Evolutionary conservation across 2,329 filamentous ascomycete species (phyloP).

Genomic region (Sporothrix curviconia): DNA sequence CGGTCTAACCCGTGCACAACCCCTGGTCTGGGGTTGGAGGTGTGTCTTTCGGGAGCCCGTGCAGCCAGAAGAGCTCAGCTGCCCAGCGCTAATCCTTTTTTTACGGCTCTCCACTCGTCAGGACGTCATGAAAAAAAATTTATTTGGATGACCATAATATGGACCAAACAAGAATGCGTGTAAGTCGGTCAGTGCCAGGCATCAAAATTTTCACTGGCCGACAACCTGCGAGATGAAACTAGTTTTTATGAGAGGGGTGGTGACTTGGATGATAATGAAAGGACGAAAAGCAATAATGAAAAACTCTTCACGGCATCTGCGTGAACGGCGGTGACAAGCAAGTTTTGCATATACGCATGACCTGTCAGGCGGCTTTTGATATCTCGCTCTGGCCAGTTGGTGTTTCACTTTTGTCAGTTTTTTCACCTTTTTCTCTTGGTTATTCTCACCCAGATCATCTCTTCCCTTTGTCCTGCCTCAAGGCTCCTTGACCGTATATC

Average conservation of each 20-base stretch:
- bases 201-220: background rate
- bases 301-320: too few relatives aligned
- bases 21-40: background rate
- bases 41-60: conserved; percentile 5
- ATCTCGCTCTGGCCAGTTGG: background rate
- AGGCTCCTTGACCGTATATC: too few relatives aligned
- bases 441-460: too few relatives aligned
- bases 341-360: too few relatives aligned
- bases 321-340: too few relatives aligned
- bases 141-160: too few relatives aligned
- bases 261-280: too few relatives aligned
- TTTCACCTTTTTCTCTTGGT: too few relatives aligned
- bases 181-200: background rate
- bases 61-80: background rate
- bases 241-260: too few relatives aligned
- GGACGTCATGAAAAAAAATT: background rate
- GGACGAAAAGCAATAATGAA: background rate
- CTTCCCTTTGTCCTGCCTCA: too few relatives aligned
- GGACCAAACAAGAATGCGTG: background rate
- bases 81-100: background rate
- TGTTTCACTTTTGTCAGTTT: too few relatives aligned
- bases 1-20: conserved; percentile 3
- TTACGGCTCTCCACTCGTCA: background rate
- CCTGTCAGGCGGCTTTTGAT: too few relatives aligned
- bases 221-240: background rate